Evolutionary conservation across 2,329 filamentous ascomycete genomes (phyloP).

Genomic region (Fusarium chlamydosporum): DNA sequence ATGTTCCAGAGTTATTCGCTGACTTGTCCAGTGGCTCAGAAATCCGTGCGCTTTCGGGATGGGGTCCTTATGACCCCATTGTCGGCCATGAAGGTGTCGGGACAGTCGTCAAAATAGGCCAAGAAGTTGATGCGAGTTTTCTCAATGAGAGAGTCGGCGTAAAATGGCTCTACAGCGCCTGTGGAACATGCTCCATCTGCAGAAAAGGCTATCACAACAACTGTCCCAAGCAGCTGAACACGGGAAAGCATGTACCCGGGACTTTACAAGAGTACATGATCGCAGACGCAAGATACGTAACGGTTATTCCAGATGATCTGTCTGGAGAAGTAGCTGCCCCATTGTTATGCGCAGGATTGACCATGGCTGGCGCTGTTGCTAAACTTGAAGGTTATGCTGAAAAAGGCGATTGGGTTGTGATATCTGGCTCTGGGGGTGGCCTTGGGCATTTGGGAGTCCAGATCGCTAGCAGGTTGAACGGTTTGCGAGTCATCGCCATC

Average conservation of each 20-base stretch:
- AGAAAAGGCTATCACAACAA: conserved; percentile 56
- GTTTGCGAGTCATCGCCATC: conserved; percentile 49
- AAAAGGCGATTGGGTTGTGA: conserved; percentile 51
- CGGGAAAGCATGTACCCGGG: conserved; percentile 55
- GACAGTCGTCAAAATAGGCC: conserved; percentile 51
- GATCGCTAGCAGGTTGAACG: conserved; percentile 45
- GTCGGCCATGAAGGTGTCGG: conserved; percentile 55
- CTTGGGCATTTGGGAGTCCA: conserved; percentile 55
- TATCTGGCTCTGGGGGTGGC: conserved; percentile 53
- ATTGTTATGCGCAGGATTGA: conserved; percentile 53
- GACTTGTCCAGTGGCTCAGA: conserved; percentile 50
- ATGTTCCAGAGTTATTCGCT: fast-evolving
- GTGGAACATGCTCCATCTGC: conserved; percentile 56
- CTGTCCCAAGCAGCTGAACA: conserved; percentile 59
- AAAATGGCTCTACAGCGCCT: conserved; percentile 62
- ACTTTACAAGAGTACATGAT: conserved; percentile 54
- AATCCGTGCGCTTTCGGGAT: conserved; percentile 51
- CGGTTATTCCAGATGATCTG: conserved; percentile 44
- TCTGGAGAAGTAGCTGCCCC: conserved; percentile 48
- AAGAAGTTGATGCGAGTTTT: conserved; percentile 46
- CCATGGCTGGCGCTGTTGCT: conserved; percentile 52
- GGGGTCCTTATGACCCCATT: conserved; percentile 47
- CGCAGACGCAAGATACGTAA: conserved; percentile 51
- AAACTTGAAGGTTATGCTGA: conserved; percentile 29
- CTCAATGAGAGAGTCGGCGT: conserved; percentile 58